A percentile compares a stretch with the other conserved stretches of the same genome.
phyloP scores from a whole-genome alignment of 2,329 filamentous ascomycete species.

The Aspergillus sergii region DNA sequence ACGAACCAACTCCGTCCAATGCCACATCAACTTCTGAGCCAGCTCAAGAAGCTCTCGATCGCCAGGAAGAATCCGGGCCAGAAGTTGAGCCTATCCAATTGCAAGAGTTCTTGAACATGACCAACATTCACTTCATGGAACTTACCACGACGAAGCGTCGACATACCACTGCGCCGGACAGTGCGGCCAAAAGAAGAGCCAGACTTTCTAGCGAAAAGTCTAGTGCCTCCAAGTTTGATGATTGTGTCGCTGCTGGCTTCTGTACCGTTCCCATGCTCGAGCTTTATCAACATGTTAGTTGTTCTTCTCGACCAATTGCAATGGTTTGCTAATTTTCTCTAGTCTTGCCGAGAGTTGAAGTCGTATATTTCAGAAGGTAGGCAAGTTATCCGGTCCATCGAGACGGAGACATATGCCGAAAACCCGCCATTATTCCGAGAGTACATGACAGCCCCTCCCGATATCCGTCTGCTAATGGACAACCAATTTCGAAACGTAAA shows the following conservation, averaged over 20 bases:
- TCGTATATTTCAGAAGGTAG: slow-evolving; percentile 94
- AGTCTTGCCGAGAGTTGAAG: slow-evolving; percentile 90
- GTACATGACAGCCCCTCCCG: slow-evolving; percentile 81
- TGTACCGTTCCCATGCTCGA: slow-evolving; percentile 93
- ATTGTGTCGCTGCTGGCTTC: slow-evolving; percentile 82
- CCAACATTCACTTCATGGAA: slow-evolving; percentile 97
- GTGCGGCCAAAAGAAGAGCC: slow-evolving; percentile 33
- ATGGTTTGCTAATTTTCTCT: slow-evolving; percentile 30
- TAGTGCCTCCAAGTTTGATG: slow-evolving; percentile 59
- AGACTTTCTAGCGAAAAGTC: slow-evolving; percentile 29
- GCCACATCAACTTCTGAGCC: slow-evolving; percentile 45
- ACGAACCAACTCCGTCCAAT: slow-evolving; percentile 23
- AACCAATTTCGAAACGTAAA: slow-evolving; percentile 98
- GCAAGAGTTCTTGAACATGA: slow-evolving; percentile 92
- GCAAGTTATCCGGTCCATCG: slow-evolving; percentile 86
- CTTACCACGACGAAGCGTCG: slow-evolving; percentile 93
- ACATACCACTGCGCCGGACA: slow-evolving; percentile 72
- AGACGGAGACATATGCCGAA: slow-evolving; percentile 82
- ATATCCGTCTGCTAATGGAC: slow-evolving; percentile 86
- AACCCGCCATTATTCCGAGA: slow-evolving; percentile 91
- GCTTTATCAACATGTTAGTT: slow-evolving; percentile 81
- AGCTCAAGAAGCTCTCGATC: slow-evolving; percentile 45
- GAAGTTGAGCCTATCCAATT: slow-evolving; percentile 71
- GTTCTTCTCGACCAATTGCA: slow-evolving; percentile 4
- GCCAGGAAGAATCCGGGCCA: slow-evolving; percentile 47